Conservation (phyloP, 306 rosid species). For the Argentina anserina region DNA sequence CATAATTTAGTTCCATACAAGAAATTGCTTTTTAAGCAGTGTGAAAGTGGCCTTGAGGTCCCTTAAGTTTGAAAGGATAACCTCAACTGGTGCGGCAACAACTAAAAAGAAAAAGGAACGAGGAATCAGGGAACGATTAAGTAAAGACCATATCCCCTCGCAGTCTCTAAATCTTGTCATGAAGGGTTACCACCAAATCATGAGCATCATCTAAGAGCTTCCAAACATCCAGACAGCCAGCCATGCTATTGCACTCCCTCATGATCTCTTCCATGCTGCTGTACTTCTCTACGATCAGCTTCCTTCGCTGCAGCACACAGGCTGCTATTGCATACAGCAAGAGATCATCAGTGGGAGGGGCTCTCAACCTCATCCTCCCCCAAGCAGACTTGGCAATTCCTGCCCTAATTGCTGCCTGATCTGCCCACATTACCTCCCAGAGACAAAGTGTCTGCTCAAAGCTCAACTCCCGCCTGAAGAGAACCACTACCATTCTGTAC, state of each 20-base stretch:
- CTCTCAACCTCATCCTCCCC: constrained; percentile 27
- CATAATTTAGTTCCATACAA: constrained; percentile 14
- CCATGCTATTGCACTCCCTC: constrained; percentile 33
- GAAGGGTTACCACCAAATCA: constrained; percentile 24
- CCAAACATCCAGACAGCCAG: constrained; percentile 30
- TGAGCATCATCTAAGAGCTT: constrained; percentile 30
- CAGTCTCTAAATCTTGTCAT: constrained; percentile 19
- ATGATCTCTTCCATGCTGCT: constrained; percentile 30
- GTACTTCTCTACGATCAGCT: constrained; percentile 27
- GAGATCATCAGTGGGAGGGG: constrained; percentile 26
- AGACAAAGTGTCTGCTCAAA: constrained; percentile 28
- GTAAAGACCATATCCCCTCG: neutral
- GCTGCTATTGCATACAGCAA: constrained; percentile 26
- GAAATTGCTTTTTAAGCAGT: constrained; percentile 16
- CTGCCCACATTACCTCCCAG: constrained; percentile 32
- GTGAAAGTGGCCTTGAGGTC: neutral
- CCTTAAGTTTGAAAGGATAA: constrained; percentile 5
- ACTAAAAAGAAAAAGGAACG: neutral
- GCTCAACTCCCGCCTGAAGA: constrained; percentile 27
- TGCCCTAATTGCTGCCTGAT: constrained; percentile 27
- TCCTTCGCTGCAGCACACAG: constrained; percentile 25
- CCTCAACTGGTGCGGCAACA: constrained; percentile 12
- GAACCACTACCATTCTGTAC: constrained; percentile 34
- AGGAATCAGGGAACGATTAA: neutral
- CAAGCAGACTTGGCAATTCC: constrained; percentile 20